Evolutionary conservation across 1,284 basidiomycete genomes (phyloP), one percentile per base, ranked within the genome.

Genomic region (Kalmanozyma brasiliensis): DNA sequence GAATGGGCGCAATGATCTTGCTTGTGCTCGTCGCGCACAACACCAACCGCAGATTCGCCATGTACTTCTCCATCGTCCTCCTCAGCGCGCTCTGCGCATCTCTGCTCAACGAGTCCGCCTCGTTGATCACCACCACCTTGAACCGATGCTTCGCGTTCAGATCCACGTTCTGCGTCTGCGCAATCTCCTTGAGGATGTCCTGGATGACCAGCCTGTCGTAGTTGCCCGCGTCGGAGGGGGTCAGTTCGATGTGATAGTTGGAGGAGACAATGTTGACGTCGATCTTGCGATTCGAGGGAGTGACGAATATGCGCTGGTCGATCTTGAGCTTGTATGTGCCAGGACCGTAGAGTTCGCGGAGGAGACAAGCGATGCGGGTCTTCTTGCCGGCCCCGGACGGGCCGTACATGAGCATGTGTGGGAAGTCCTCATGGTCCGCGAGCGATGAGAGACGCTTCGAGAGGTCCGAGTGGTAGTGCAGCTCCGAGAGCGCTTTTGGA

Each of bases 51-150:
- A 99, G 88, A 82, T 98, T 98, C 44, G 89, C 89, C 91, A 97
- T 98, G 85, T 97, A 98, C 83, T 98, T 81, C 79, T 99, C 95
- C 95, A 98, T 99, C 3, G 95, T 98, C 58, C 96, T 87, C 77
- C 96, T 90, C 38, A 99, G 86, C 5, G 95, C 95, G 1, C 95
- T 94, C 85, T 98, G 95, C 0, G 95, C 95, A 84, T 98, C 95
- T 68, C 94, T 89, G 13, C 93, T 90, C 42, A 98, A 87, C 0
- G 91, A 89, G 83, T 99, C 95, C 0, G 95, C 96, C 84, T 98
- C 95, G 78, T 98, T 97, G 82, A 99, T 98, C 58, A 98, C 88
- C 41, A 98, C 95, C n/a, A 95, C 95, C 86, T 99, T 99, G 85
- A 98, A 98, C 56, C 91, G 87, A 77, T 98, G 94, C 81, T 91